A percentile compares a stretch with the other conserved stretches of the same genome.
phyloP scores from a whole-genome alignment of 345 rosid genomes.

The Laguncularia racemosa region DNA sequence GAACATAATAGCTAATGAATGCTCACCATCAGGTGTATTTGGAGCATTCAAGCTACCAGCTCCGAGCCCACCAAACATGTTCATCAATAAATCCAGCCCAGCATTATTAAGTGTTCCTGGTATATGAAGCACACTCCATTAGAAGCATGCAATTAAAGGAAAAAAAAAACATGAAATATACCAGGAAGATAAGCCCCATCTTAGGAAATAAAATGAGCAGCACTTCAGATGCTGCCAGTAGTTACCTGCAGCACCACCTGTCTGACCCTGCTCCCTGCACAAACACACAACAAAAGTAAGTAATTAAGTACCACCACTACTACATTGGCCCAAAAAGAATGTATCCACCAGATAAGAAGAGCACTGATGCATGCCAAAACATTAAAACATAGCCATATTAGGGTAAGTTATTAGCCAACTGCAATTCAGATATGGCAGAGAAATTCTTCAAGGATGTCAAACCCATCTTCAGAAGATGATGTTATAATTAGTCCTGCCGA shows the following conservation, averaged over 20 bases:
- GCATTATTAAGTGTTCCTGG: constrained; percentile 32
- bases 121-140: constrained; percentile 6
- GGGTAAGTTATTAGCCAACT: too few species aligned
- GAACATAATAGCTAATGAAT: background rate
- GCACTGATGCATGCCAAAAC: background rate
- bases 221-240: background rate
- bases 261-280: constrained; percentile 48
- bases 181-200: constrained; percentile 1
- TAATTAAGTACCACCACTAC: too few species aligned
- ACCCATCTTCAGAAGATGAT: too few species aligned
- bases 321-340: background rate
- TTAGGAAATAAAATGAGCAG: constrained; percentile 2
- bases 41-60: constrained; percentile 62
- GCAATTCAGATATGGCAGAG: too few species aligned
- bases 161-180: background rate
- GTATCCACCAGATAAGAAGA: background rate
- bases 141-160: constrained; percentile 3
- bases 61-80: constrained; percentile 84
- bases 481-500: too few species aligned
- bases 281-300: background rate
- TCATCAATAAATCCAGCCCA: constrained; percentile 71
- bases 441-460: too few species aligned
- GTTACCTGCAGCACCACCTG: constrained; percentile 50
- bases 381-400: too few species aligned
- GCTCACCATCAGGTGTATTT: constrained; percentile 54